Base-by-base conservation (phyloP, 768 basidiomycete species). In the Boletus tylopilopsis region DNA sequence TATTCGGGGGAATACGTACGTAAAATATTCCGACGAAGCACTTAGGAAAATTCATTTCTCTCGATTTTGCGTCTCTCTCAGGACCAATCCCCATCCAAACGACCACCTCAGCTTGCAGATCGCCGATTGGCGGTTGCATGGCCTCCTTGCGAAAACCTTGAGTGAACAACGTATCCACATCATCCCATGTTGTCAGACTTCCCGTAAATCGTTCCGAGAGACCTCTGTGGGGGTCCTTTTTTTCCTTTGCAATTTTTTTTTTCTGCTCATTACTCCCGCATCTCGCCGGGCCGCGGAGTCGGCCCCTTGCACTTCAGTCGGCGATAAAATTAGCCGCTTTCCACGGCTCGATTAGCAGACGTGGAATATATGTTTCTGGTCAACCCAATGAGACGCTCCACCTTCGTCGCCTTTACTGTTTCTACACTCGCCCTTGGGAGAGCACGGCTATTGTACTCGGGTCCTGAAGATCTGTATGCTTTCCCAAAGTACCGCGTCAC, bases 401-500 rank as follows among this genome's bases (percentile, higher is more conserved):
- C 44, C 5, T 29, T 61, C 27, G 29, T 39, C 30, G 51, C 46
- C 37, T 51, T 69, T 43, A 50, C 48, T 7, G 13, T 68, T 45
- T 56, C 51, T 45, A 11, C 39, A 36, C 21, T 59, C 24, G 47
- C 22, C 2, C 40, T 59, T 6, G 40, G 45, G 49, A 60, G 36
- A 35, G 73, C 70, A 0, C 67, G 62, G 0, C 55, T 81, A n/a
- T 64, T 84, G 24, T 83, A 89, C 62, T 81, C 85, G 9, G 75
- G 90, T 39, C 89, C 90, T 24, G 86, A 91, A 59, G 90, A 93
- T 59, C 73, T 82, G 15, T 79, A 82, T 66, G 84, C 90, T 0
- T 90, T 85, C 63, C 91, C 90, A 55, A 93, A 93, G 64, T 87
- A 81, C 64, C 77, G 80, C 35, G 84, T 93, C 52, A 71, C 82